Conservation (phyloP, 306 rosid species). For the Glycine tomentella region DNA sequence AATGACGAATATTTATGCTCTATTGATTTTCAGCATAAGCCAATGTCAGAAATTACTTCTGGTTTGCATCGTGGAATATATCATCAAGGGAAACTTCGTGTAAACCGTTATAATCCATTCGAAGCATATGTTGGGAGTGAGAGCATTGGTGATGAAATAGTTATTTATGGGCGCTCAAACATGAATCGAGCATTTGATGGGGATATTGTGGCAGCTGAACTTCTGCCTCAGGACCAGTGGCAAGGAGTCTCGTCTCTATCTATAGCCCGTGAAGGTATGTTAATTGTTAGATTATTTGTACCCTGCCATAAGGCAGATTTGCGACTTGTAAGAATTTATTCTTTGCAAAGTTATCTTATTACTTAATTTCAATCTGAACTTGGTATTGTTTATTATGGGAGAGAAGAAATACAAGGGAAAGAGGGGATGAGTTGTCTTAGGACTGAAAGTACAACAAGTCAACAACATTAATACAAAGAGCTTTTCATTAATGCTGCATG, state of each 20-base stretch:
- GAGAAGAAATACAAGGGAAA: conserved; percentile 34
- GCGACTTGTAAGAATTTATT: conserved; percentile 35
- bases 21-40: conserved; percentile 76
- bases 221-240: conserved; percentile 93
- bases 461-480: conserved; percentile 5
- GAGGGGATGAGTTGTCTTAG: conserved; percentile 2
- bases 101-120: conserved; percentile 92
- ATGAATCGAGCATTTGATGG: conserved; percentile 98
- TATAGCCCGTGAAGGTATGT: conserved; percentile 77
- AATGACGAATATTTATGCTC: conserved; percentile 9
- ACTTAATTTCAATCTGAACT: background rate
- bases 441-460: background rate
- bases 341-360: conserved; percentile 9
- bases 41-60: conserved; percentile 98
- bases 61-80: conserved; percentile 91
- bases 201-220: conserved; percentile 92
- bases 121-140: conserved; percentile 99
- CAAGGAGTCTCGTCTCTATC: conserved; percentile 77
- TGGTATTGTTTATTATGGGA: background rate
- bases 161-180: conserved; percentile 83
- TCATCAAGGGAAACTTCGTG: conserved; percentile 99
- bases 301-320: too few species aligned
- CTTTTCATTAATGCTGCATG: background rate
- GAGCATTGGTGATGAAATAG: conserved; percentile 93
- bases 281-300: too few species aligned